Percentiles rank a stretch among this genome's conserved stretches.
Evolutionary conservation across 345 rosid genomes (phyloP).

Genomic region (Brassica cretica): DNA sequence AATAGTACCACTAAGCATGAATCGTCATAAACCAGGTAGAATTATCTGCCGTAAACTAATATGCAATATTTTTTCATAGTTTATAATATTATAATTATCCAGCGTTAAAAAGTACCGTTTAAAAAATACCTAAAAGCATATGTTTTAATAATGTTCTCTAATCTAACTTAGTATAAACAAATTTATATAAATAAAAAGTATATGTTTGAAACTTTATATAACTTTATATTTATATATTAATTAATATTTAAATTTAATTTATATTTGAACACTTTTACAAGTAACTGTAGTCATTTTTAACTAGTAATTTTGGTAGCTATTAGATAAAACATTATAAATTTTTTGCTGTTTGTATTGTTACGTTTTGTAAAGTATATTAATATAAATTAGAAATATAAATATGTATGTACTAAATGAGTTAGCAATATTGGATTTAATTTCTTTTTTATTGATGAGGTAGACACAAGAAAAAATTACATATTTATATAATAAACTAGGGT

Average conservation of each 20-base stretch:
- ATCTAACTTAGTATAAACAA: not conserved
- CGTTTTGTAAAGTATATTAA: not conserved
- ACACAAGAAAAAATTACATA: not conserved
- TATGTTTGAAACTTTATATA: not conserved
- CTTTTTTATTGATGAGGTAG: not conserved
- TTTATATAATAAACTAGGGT: too few relatives aligned
- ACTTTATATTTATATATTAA: not conserved
- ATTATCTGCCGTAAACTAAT: too few relatives aligned
- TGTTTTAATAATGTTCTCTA: not conserved
- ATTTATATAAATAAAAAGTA: not conserved
- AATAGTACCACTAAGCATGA: too few relatives aligned
- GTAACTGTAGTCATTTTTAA: not conserved
- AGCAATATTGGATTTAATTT: not conserved
- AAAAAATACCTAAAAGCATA: not conserved
- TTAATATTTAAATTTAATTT: not conserved
- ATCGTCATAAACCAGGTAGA: too few relatives aligned
- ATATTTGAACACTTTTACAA: not conserved
- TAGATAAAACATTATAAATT: not conserved
- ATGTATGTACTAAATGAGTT: not conserved
- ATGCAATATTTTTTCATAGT: too few relatives aligned
- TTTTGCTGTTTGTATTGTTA: not conserved
- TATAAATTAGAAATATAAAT: not conserved
- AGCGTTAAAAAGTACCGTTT: not conserved
- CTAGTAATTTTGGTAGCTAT: not conserved
- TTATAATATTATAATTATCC: too few relatives aligned